Percentiles rank a stretch among this genome's conserved stretches.
phyloP scores from a whole-genome alignment of 768 basidiomycete species.

The Lactifluus subvellereus region DNA sequence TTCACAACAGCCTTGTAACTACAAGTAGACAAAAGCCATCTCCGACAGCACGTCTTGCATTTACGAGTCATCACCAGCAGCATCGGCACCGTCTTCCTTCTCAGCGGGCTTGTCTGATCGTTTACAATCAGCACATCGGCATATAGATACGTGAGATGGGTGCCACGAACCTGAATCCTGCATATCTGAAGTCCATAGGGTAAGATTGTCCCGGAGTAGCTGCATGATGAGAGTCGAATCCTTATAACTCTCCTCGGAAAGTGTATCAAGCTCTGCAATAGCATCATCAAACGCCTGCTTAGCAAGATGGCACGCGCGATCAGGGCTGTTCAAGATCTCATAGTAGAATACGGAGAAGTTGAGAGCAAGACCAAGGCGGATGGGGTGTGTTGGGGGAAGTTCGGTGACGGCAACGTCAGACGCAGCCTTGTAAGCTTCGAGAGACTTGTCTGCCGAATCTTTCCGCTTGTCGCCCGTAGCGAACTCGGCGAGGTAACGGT shows the following conservation, averaged over 20 bases:
- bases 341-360: conserved; percentile 99
- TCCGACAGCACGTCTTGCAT: conserved; percentile 13
- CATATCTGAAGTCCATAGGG: conserved; percentile 98
- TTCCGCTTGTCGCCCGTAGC: conserved; percentile 97
- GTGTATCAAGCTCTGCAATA: conserved; percentile 97
- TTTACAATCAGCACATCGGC: not conserved
- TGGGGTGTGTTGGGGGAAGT: conserved; percentile 93
- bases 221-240: conserved; percentile 98
- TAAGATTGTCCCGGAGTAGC: conserved; percentile 93
- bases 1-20: conserved; percentile 11
- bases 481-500: conserved; percentile 98
- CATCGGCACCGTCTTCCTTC: conserved; percentile 63
- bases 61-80: conserved; percentile 59
- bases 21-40: conserved; percentile 13
- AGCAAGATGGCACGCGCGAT: conserved; percentile 96
- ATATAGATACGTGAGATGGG: not conserved
- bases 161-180: conserved; percentile 71
- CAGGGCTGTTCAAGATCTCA: conserved; percentile 98
- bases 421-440: conserved; percentile 96
- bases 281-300: conserved; percentile 99
- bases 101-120: conserved; percentile 61
- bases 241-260: conserved; percentile 99
- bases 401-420: conserved; percentile 96
- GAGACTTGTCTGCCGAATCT: conserved; percentile 93
- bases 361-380: conserved; percentile 95